Evolutionary conservation across 768 basidiomycete genomes (phyloP), one percentile per base, ranked within the genome.

Genomic region (Leucocoprinus sp.): DNA sequence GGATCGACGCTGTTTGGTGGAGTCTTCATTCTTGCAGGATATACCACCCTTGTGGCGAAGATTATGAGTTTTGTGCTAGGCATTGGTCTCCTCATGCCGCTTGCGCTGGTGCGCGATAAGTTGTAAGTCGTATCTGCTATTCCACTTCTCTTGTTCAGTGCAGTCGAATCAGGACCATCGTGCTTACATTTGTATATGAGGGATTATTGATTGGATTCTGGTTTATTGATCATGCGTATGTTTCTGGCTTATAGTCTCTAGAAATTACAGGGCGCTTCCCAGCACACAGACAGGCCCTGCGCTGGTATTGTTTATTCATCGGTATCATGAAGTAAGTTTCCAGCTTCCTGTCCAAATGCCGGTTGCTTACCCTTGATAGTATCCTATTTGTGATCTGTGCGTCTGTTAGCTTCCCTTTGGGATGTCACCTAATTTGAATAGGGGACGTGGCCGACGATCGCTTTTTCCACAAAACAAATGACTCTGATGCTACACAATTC

Each of bases 381-480:
- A 72, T 82, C 39, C 80, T 93, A 47, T 97, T 89, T 55, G 89
- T 90, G 36, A 74, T 96, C 44, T 95, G 92, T 88, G 53, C 58
- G 83, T 67, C 27, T 40, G 9, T 28, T 19, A 45, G 21, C n/a
- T 21, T 48, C 40, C 39, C 41, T 22, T 12, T 35, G 14, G 42
- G 21, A 33, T 17, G n/a, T n/a, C 29, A 34, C 38, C 45, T 26
- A 40, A 4, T 14, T 39, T 29, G 8, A 34, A 9, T 37, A 91
- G 88, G 88, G 93, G 93, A 97, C 58, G 83, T 93, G 36, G 79
- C 89, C 35, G 93, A 97, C 60, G 93, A 97, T 58, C 76, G 87
- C 45, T 90, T 93, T 66, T 96, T 93, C 65, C 88, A 92, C 58
- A 95, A 95, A 69, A 75, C 82, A 21, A 95, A 95, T 57, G 88